phyloP scores from a whole-genome alignment of 495 filamentous ascomycete species.

The Parathielavia appendiculata region DNA sequence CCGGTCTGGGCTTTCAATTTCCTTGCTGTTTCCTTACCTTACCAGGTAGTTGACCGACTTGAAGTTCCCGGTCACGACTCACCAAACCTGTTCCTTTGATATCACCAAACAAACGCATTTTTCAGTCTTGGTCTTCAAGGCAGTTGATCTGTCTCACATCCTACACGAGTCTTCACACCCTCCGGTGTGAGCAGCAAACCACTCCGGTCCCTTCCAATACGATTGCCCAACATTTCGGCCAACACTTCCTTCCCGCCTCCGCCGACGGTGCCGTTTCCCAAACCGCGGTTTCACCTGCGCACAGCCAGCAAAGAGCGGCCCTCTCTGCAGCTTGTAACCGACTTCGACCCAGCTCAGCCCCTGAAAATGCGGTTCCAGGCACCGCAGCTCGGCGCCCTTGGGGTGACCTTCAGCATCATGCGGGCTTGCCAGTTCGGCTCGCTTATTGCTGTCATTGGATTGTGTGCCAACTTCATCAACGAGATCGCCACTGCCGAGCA shows the following conservation, averaged over 20 bases:
- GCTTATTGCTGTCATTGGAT: constrained; percentile 74
- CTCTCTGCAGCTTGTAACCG: constrained; percentile 30
- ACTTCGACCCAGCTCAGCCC: constrained; percentile 30
- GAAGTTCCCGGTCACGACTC: constrained; percentile 20
- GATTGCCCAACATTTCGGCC: constrained; percentile 28
- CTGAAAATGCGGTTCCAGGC: constrained; percentile 49
- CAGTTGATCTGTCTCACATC: constrained; percentile 31
- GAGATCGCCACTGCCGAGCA: constrained; percentile 60
- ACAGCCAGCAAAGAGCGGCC: constrained; percentile 30
- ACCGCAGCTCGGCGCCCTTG: constrained; percentile 71
- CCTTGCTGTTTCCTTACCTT: not conserved
- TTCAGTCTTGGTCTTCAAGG: constrained; percentile 11
- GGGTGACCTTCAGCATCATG: constrained; percentile 68
- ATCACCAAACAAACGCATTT: not conserved
- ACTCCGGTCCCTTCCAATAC: not conserved
- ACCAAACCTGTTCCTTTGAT: not conserved
- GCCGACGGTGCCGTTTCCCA: constrained; percentile 29
- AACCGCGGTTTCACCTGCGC: constrained; percentile 26
- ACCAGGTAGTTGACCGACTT: constrained; percentile 17
- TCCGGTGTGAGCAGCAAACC: constrained; percentile 2
- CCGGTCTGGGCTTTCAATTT: constrained; percentile 14
- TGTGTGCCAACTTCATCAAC: constrained; percentile 78
- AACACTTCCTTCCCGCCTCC: constrained; percentile 26
- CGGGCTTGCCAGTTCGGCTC: constrained; percentile 65
- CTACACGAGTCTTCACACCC: not conserved